A percentile compares a stretch with the other conserved stretches of the same genome.
These are phyloP conservation scores for Poronia punctata DNA, from an alignment of 495 filamentous ascomycete genomes.

Conservation along the genomic window DNA sequence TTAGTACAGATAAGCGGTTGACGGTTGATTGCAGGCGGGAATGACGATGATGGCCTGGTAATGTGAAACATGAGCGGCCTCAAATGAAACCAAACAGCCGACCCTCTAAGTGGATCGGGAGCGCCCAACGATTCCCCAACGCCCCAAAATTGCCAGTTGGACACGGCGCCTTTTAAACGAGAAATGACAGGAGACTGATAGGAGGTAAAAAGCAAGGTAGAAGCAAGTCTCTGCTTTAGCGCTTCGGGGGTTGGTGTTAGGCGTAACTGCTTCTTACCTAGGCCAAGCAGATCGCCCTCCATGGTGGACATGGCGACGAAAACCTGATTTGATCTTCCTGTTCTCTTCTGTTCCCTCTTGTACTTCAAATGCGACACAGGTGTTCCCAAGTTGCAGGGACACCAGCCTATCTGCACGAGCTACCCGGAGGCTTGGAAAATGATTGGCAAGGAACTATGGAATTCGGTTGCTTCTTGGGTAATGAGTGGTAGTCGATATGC, in stretches of 20 bases:
- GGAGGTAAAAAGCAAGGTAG: no score
- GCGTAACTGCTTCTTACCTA: constrained; percentile 9
- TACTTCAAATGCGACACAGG: constrained; percentile 9
- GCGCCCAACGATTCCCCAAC: not conserved
- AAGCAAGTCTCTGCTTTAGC: no score
- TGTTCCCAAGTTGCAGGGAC: constrained; percentile 1
- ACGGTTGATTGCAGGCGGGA: constrained; percentile 34
- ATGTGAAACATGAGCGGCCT: constrained; percentile 45
- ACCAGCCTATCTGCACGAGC: not conserved
- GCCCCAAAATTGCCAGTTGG: not conserved
- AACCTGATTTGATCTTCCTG: constrained; percentile 7
- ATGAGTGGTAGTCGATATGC: constrained; percentile 3
- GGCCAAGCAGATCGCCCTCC: constrained; percentile 11
- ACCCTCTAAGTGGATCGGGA: constrained; percentile 28
- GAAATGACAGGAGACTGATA: no score
- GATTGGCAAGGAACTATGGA: constrained; percentile 5
- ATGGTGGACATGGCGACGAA: constrained; percentile 10
- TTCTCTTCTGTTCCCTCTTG: constrained; percentile 7
- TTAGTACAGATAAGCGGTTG: constrained; percentile 31
- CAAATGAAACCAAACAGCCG: constrained; percentile 44
- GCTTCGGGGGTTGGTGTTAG: no score
- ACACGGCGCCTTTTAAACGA: not conserved
- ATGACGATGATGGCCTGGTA: constrained; percentile 39
- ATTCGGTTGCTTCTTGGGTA: constrained; percentile 1
- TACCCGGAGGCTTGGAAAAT: not conserved